phyloP scores from a whole-genome alignment of 2,329 filamentous ascomycete genomes.

The Eutypella sp. region DNA sequence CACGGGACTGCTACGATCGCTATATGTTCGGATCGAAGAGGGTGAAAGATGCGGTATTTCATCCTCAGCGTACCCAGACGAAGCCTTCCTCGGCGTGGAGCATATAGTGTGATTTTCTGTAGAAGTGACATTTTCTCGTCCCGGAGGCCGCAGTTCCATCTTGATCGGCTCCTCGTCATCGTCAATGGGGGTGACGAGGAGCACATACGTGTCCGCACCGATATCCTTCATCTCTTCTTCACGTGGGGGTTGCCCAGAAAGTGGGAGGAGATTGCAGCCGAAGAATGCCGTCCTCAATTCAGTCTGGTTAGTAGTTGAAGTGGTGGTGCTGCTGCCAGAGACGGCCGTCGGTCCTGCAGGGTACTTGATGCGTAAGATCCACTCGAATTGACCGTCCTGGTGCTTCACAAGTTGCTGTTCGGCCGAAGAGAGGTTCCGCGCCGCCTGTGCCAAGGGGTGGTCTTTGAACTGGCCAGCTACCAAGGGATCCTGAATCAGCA shows the following conservation, averaged over 20 bases:
- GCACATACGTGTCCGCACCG: conserved; percentile 36
- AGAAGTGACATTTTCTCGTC: conserved; percentile 15
- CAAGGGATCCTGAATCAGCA: conserved; percentile 5
- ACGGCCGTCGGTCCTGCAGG: conserved; percentile 6
- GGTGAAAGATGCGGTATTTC: conserved; percentile 10
- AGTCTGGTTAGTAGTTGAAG: conserved; percentile 1
- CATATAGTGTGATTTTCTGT: conserved; percentile 7
- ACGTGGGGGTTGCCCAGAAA: conserved; percentile 23
- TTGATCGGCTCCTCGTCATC: conserved; percentile 17
- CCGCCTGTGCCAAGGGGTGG: conserved; percentile 24
- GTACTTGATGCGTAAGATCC: conserved; percentile 21
- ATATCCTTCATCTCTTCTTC: conserved; percentile 14
- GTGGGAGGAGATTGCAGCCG: conserved; percentile 49
- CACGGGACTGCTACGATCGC: conserved; percentile 28
- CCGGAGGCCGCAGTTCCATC: conserved; percentile 7
- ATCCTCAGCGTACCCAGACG: conserved; percentile 5
- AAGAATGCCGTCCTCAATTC: conserved; percentile 33
- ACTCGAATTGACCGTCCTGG: conserved; percentile 25
- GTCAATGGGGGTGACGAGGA: conserved; percentile 32
- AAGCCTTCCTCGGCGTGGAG: conserved; percentile 12
- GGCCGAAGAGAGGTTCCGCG: conserved; percentile 20
- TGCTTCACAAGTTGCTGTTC: conserved; percentile 26
- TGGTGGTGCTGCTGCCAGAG: conserved; percentile 11
- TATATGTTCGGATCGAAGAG: conserved; percentile 21
- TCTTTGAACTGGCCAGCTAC: conserved; percentile 19